Conservation (phyloP, 2,329 filamentous ascomycete genomes). For the Pseudogymnoascus sp. region DNA sequence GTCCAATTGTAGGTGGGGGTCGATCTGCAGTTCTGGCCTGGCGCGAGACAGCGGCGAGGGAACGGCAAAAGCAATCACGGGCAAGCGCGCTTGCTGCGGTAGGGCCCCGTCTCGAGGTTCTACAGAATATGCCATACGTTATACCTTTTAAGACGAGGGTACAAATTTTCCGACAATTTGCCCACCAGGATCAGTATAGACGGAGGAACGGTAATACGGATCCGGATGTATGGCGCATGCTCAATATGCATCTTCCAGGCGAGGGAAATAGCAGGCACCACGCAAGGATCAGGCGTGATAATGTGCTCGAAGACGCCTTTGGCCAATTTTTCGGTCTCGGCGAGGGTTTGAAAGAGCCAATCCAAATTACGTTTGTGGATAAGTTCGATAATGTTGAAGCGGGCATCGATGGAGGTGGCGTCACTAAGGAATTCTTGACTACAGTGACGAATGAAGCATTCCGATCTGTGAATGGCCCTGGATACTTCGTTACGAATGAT, state of each 20-base stretch:
- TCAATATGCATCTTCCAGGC: conserved; percentile 17
- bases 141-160: conserved; percentile 90
- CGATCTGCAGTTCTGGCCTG: conserved; percentile 19
- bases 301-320: conserved; percentile 79
- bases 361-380: conserved; percentile 94
- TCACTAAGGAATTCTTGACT: conserved; percentile 94
- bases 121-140: conserved; percentile 94
- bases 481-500: conserved; percentile 68
- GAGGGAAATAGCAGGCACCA: conserved; percentile 50
- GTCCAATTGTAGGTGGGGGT: conserved; percentile 26
- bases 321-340: conserved; percentile 73
- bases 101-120: conserved; percentile 77
- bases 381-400: conserved; percentile 80
- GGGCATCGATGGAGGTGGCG: conserved; percentile 92
- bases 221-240: conserved; percentile 64
- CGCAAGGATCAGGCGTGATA: conserved; percentile 68
- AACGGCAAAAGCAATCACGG: conserved; percentile 57
- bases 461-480: conserved; percentile 43
- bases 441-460: conserved; percentile 84
- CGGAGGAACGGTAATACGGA: conserved; percentile 65
- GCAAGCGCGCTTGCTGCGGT: conserved; percentile 68
- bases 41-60: conserved; percentile 52
- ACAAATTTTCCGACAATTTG: conserved; percentile 86
- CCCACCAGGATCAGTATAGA: conserved; percentile 70
- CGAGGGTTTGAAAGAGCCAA: conserved; percentile 82